Percentiles rank a stretch among this genome's conserved stretches.
phyloP scores from a whole-genome alignment of 2,329 filamentous ascomycete genomes.

The Epichloe sp. region DNA sequence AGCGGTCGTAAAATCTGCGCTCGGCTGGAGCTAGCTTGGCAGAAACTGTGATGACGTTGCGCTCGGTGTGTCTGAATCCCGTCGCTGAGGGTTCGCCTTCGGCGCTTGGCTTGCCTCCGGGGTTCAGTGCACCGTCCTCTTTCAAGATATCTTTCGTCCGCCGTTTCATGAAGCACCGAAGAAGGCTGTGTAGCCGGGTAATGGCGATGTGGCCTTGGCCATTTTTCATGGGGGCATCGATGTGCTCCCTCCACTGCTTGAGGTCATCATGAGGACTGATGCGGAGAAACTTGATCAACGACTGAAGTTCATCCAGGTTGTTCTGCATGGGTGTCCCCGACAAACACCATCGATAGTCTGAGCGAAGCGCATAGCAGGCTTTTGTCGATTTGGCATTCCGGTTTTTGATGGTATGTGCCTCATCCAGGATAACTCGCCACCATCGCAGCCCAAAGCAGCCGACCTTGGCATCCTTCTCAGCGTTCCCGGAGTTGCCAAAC shows the following conservation, averaged over 20 bases:
- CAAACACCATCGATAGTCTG: conserved; percentile 89
- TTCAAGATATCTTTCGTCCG: conserved; percentile 95
- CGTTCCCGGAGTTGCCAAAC: conserved; percentile 55
- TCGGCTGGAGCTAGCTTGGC: conserved; percentile 71
- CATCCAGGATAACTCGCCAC: conserved; percentile 91
- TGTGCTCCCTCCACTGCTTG: conserved; percentile 79
- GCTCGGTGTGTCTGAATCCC: conserved; percentile 81
- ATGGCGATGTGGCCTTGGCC: conserved; percentile 85
- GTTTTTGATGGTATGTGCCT: conserved; percentile 98
- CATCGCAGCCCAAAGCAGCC: conserved; percentile 87
- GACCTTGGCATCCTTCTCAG: conserved; percentile 48
- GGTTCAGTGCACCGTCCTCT: conserved; percentile 66
- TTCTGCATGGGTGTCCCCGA: conserved; percentile 98
- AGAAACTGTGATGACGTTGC: conserved; percentile 71
- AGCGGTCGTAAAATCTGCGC: conserved; percentile 68
- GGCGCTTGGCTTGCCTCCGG: conserved; percentile 50
- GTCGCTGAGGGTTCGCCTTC: conserved; percentile 41
- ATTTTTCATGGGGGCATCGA: conserved; percentile 78
- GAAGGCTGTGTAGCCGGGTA: conserved; percentile 65
- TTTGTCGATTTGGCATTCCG: conserved; percentile 91
- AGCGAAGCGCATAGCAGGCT: conserved; percentile 71
- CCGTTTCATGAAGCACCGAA: conserved; percentile 97
- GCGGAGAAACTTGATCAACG: conserved; percentile 78
- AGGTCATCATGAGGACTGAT: conserved; percentile 87
- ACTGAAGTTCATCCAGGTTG: conserved; percentile 91